phyloP scores from a whole-genome alignment of 164 flowering plant species.

The Protea cynaroides region DNA sequence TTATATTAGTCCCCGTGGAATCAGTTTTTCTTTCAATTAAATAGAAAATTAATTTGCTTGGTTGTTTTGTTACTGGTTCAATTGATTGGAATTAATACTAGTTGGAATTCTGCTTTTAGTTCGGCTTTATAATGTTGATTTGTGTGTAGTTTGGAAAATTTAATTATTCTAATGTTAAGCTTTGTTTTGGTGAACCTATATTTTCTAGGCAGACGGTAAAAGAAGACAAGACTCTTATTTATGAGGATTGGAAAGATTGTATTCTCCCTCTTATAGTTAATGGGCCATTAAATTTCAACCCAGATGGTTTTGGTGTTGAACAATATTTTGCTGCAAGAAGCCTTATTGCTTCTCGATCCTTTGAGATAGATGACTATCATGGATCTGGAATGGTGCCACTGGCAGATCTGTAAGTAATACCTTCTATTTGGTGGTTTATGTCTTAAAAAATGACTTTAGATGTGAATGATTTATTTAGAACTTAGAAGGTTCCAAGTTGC shows the following conservation, averaged over 20 bases:
- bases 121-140: too few species aligned
- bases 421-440: neutral
- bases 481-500: too few species aligned
- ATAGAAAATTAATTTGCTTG: too few species aligned
- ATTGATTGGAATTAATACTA: too few species aligned
- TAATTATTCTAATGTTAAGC: neutral
- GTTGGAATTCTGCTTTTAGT: neutral
- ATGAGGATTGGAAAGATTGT: constrained; percentile 87
- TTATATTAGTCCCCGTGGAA: too few species aligned
- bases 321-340: constrained; percentile 77
- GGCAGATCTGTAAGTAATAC: constrained; percentile 80
- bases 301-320: constrained; percentile 51
- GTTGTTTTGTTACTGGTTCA: too few species aligned
- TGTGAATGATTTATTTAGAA: too few species aligned
- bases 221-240: constrained; percentile 64
- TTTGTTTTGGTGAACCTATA: constrained; percentile 4
- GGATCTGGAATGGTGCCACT: constrained; percentile 95
- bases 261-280: constrained; percentile 58
- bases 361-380: constrained; percentile 85
- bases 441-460: neutral
- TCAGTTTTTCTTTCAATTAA: too few species aligned
- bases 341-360: constrained; percentile 80
- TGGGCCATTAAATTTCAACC: constrained; percentile 28
- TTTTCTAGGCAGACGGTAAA: constrained; percentile 72
- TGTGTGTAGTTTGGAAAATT: neutral